These are phyloP conservation scores for Candida glucosophila DNA, from an alignment of 1,139 yeast species.

Conservation along the genomic window DNA sequence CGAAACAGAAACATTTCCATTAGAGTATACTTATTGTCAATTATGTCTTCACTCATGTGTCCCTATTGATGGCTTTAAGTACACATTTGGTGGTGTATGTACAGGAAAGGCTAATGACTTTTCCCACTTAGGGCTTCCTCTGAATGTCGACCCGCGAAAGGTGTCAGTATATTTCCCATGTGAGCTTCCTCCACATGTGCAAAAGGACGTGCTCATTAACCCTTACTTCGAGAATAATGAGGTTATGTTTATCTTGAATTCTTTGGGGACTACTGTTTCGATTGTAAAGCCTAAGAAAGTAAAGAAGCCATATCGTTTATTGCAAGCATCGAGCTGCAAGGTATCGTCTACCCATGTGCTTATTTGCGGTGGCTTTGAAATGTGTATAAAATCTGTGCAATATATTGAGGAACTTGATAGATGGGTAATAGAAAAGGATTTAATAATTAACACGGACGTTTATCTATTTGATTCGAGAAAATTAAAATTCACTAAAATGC, in stretches of 20 bases:
- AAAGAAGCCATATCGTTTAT: conserved; percentile 21
- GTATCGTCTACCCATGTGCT: conserved; percentile 30
- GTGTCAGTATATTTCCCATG: conserved; percentile 33
- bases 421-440: conserved; percentile 29
- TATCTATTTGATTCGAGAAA: conserved; percentile 28
- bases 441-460: conserved; percentile 27
- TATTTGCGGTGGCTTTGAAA: conserved; percentile 34
- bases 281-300: conserved; percentile 17
- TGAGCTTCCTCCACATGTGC: conserved; percentile 33
- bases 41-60: conserved; percentile 28
- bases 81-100: conserved; percentile 32
- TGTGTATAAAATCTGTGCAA: conserved; percentile 15
- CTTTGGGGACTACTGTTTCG: conserved; percentile 26
- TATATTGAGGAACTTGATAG: conserved; percentile 18
- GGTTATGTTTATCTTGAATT: conserved; percentile 19
- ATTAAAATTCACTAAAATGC: conserved; percentile 24
- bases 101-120: conserved; percentile 13
- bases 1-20: too few species aligned
- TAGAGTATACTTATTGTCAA: too few species aligned
- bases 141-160: conserved; percentile 17
- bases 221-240: conserved; percentile 33
- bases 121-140: conserved; percentile 28
- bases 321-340: conserved; percentile 19
- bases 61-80: conserved; percentile 23
- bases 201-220: conserved; percentile 23